A percentile compares a stretch with the other conserved stretches of the same genome.
Evolutionary conservation across 768 basidiomycete species (phyloP).

Genomic region (Tylopilus vinaceipallidus): DNA sequence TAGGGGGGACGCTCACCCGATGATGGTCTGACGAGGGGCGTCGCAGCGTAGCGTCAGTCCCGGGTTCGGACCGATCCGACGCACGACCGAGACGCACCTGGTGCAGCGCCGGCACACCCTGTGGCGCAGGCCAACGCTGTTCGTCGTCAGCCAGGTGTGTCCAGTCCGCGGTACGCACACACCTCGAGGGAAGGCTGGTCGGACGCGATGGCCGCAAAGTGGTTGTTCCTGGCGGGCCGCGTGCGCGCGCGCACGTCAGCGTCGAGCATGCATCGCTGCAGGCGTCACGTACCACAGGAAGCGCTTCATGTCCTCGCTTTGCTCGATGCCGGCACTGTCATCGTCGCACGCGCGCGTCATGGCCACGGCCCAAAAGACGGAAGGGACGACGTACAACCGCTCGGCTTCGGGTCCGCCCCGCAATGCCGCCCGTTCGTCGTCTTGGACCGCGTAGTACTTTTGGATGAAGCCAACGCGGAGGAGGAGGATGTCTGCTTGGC

Average conservation of each 20-base stretch:
- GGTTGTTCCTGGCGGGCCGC: constrained; percentile 56
- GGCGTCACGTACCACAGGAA: constrained; percentile 67
- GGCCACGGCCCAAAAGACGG: not conserved
- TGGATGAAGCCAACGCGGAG: constrained; percentile 62
- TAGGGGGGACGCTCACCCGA: constrained; percentile 44
- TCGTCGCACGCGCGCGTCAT: too few relatives aligned
- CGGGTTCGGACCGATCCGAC: not conserved
- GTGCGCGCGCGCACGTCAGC: too few relatives aligned
- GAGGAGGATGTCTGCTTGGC: constrained; percentile 59
- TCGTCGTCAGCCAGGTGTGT: not conserved
- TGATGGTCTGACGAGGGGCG: constrained; percentile 43
- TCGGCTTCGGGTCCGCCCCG: constrained; percentile 35
- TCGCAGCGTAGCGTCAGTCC: not conserved
- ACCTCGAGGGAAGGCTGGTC: constrained; percentile 70
- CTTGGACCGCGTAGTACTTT: constrained; percentile 45
- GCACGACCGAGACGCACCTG: constrained; percentile 39
- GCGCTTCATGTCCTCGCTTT: constrained; percentile 66
- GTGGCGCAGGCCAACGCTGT: constrained; percentile 54
- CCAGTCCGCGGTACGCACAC: not conserved
- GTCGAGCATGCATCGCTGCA: too few relatives aligned
- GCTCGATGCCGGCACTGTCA: constrained; percentile 66
- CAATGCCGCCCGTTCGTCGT: constrained; percentile 45
- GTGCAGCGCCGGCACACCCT: constrained; percentile 48
- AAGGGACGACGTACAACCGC: constrained; percentile 45
- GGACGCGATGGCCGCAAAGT: constrained; percentile 67